A percentile compares a stretch with the other conserved stretches of the same genome.
These are phyloP conservation scores for Torulaspora franciscae DNA, from an alignment of 805 yeast species.

Conservation along the genomic window DNA sequence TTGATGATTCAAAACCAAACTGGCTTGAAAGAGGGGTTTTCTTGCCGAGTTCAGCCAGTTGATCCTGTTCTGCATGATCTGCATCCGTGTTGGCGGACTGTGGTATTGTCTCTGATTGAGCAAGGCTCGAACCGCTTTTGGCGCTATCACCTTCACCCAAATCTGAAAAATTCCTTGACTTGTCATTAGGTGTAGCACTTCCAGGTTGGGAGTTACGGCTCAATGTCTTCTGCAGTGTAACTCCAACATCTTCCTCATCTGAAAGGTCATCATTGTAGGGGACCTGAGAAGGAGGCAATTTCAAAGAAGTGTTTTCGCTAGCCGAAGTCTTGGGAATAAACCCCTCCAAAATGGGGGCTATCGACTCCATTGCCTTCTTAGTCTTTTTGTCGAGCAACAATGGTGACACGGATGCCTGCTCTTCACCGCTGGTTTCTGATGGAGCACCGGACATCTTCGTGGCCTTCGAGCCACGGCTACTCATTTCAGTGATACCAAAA, in stretches of 20 bases:
- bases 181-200: constrained; percentile 7
- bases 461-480: background rate
- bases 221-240: constrained; percentile 25
- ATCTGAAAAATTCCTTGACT: constrained; percentile 6
- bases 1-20: constrained; percentile 8
- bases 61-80: constrained; percentile 4
- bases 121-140: constrained; percentile 5
- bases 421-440: constrained; percentile 1
- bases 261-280: constrained; percentile 19
- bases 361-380: constrained; percentile 66
- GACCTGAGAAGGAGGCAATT: constrained; percentile 32
- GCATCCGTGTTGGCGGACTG: constrained; percentile 5
- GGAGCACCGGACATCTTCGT: background rate
- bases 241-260: constrained; percentile 28
- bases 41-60: constrained; percentile 8
- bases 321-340: constrained; percentile 69
- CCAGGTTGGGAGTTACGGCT: constrained; percentile 25
- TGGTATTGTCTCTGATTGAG: constrained; percentile 4
- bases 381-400: constrained; percentile 32
- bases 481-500: background rate
- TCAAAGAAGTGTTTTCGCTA: constrained; percentile 40
- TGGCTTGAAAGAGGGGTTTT: constrained; percentile 4
- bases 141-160: constrained; percentile 9
- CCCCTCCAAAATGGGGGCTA: constrained; percentile 72
- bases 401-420: constrained; percentile 29